These are phyloP conservation scores for Linderina pennispora DNA, from an alignment of 192 early-diverging fungal species.

Conservation along the genomic window DNA sequence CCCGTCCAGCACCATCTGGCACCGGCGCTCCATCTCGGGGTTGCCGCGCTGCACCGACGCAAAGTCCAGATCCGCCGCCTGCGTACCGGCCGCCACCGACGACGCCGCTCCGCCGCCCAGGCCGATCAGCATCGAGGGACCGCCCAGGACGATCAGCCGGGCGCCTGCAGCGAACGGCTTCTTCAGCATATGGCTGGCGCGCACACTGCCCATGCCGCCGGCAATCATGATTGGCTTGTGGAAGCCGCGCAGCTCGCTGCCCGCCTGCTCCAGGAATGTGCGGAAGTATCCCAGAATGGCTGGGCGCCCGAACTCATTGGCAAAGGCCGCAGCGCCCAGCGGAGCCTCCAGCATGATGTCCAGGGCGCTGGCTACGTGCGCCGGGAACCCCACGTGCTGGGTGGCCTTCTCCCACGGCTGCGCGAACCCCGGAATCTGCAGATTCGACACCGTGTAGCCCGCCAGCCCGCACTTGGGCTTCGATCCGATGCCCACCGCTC, in stretches of 20 bases:
- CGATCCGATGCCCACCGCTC: constrained; percentile 93
- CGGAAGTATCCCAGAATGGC: constrained; percentile 95
- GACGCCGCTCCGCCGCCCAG: constrained; percentile 98
- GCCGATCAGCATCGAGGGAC: constrained; percentile 97
- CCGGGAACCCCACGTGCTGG: constrained; percentile 72
- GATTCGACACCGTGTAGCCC: constrained; percentile 93
- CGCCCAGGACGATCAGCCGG: constrained; percentile 86
- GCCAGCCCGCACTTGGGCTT: constrained; percentile 92
- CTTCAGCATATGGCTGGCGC: constrained; percentile 86
- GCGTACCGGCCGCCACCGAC: constrained; percentile 86
- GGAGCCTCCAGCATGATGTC: constrained; percentile 99
- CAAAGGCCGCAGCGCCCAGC: constrained; percentile 96
- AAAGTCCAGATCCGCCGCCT: constrained; percentile 88
- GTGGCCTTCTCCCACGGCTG: constrained; percentile 88
- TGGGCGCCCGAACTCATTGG: constrained; percentile 99
- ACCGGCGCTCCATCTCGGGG: constrained; percentile 97
- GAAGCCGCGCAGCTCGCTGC: constrained; percentile 82
- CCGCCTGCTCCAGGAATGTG: constrained; percentile 60
- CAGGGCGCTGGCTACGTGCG: constrained; percentile 83
- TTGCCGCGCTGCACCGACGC: constrained; percentile 99
- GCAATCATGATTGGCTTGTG: constrained; percentile 99
- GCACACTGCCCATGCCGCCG: constrained; percentile 91
- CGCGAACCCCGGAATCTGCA: constrained; percentile 81
- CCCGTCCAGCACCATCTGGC: constrained; percentile 93
- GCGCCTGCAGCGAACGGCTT: constrained; percentile 74